Evolutionary conservation across 345 rosid genomes (phyloP).

Genomic region (Arabidopsis thaliana): TAIR10.1 NC_003070.9:9789501-9790000

Average conservation of each 20-base stretch:
- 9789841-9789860: slow-evolving; percentile 58
- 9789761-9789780: slow-evolving; percentile 44
- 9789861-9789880: slow-evolving; percentile 40
- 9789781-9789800: slow-evolving; percentile 31
- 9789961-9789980: slow-evolving; percentile 29
- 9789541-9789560: slow-evolving; percentile 54
- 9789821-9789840: slow-evolving; percentile 73
- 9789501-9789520: slow-evolving; percentile 36
- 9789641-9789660: slow-evolving; percentile 39
- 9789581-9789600: slow-evolving; percentile 92
- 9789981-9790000: slow-evolving; percentile 50
- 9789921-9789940: slow-evolving; percentile 49
- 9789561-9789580: slow-evolving; percentile 92
- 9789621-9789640: slow-evolving; percentile 46
- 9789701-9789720: slow-evolving; percentile 47
- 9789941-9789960: slow-evolving; percentile 59
- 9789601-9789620: slow-evolving; percentile 52
- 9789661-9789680: not conserved
- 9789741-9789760: slow-evolving; percentile 52
- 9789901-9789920: slow-evolving; percentile 43
- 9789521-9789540: slow-evolving; percentile 44
- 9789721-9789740: slow-evolving; percentile 60
- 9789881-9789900: slow-evolving; percentile 31
- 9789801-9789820: slow-evolving; percentile 34
- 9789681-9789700: slow-evolving; percentile 1